Evolutionary conservation across 768 basidiomycete species (phyloP).

Genomic region (Mycena leptocephala): DNA sequence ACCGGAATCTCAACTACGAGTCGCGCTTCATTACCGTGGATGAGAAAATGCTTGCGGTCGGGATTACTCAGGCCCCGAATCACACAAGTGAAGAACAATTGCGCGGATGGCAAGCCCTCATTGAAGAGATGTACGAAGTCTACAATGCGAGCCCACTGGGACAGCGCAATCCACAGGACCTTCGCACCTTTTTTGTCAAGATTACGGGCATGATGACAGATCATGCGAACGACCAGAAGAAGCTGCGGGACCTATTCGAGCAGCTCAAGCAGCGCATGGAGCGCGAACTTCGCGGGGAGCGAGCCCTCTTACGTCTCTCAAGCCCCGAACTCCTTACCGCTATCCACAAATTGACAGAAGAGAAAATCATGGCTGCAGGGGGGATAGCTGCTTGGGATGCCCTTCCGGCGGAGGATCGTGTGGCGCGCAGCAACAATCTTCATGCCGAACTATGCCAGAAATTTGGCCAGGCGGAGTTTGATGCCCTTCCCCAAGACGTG

Average conservation of each 20-base stretch:
- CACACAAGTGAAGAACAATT: conserved; percentile 30
- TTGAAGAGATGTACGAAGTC: conserved; percentile 21
- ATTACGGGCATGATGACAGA: conserved; percentile 37
- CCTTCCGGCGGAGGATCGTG: conserved; percentile 12
- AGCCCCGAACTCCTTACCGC: background rate
- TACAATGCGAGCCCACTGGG: conserved; percentile 22
- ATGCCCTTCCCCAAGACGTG: conserved; percentile 6
- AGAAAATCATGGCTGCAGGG: conserved; percentile 10
- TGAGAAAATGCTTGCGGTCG: background rate
- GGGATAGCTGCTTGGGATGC: conserved; percentile 25
- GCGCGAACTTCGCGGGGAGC: conserved; percentile 9
- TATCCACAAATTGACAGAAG: background rate
- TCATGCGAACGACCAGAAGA: conserved; percentile 46
- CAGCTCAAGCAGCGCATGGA: background rate
- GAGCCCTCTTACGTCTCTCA: background rate
- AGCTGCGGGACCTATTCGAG: conserved; percentile 19
- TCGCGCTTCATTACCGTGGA: background rate
- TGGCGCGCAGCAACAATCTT: conserved; percentile 3
- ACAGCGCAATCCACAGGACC: background rate
- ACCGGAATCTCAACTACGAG: conserved; percentile 35
- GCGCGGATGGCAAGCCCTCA: conserved; percentile 10
- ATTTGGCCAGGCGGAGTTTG: conserved; percentile 1
- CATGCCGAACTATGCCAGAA: background rate
- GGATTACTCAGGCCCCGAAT: conserved; percentile 11
- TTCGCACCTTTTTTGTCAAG: conserved; percentile 12